phyloP scores from a whole-genome alignment of 2,329 filamentous ascomycete genomes.

The Cyphellophora europaea region DNA sequence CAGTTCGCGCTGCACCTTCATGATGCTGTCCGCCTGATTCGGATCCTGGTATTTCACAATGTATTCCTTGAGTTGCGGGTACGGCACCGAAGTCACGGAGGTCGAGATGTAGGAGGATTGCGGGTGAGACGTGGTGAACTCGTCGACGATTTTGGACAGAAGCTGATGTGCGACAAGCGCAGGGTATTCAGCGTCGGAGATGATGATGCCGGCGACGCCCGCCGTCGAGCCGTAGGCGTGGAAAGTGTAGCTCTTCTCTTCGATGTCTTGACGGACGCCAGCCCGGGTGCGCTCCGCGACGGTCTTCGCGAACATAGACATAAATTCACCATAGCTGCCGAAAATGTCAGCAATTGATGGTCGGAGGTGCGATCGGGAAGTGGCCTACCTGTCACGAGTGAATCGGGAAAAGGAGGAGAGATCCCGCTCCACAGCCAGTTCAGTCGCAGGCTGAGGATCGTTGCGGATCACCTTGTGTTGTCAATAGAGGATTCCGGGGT shows the following conservation, averaged over 20 bases:
- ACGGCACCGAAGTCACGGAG: conserved; percentile 44
- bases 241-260: conserved; percentile 72
- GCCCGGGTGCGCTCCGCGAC: conserved; percentile 75
- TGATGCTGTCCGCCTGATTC: conserved; percentile 73
- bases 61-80: conserved; percentile 74
- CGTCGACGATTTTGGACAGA: conserved; percentile 76
- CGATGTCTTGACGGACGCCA: conserved; percentile 77
- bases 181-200: conserved; percentile 67
- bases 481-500: background rate
- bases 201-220: conserved; percentile 67
- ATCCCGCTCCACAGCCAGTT: conserved; percentile 69
- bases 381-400: conserved; percentile 56
- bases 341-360: conserved; percentile 2
- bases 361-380: background rate
- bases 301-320: conserved; percentile 77
- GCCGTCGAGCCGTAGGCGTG: conserved; percentile 69
- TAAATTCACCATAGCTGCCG: conserved; percentile 54
- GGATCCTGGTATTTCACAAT: conserved; percentile 31
- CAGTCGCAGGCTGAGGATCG: conserved; percentile 63
- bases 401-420: conserved; percentile 72
- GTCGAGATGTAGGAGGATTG: conserved; percentile 54
- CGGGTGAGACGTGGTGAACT: conserved; percentile 72
- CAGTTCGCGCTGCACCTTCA: conserved; percentile 92
- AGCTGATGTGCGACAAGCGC: conserved; percentile 75
- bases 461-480: conserved; percentile 65